These are phyloP conservation scores for Hypoxylon sp. DNA, from an alignment of 2,329 filamentous ascomycete genomes.

Conservation along the genomic window DNA sequence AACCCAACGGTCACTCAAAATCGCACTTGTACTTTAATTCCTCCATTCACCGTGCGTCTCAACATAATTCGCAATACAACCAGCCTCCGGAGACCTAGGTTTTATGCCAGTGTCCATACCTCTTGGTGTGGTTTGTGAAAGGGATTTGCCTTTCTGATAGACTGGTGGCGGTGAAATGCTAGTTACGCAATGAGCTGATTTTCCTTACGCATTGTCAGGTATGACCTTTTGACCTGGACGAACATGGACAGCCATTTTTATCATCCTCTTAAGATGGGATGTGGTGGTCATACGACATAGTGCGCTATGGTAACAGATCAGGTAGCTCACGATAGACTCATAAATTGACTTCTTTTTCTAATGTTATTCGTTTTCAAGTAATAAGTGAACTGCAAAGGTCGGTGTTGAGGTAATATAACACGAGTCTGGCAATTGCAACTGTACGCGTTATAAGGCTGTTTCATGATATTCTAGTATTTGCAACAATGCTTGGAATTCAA, in stretches of 20 bases:
- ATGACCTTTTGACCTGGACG: slow-evolving; percentile 25
- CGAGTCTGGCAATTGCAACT: no score
- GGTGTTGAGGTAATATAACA: no score
- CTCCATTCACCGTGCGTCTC: slow-evolving; percentile 55
- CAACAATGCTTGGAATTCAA: background rate
- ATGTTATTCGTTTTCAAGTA: background rate
- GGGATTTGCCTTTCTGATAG: slow-evolving; percentile 45
- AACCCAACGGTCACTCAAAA: slow-evolving; percentile 33
- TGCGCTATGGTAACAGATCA: slow-evolving; percentile 32
- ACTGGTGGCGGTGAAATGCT: slow-evolving; percentile 40
- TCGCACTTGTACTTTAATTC: slow-evolving; percentile 64
- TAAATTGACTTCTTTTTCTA: slow-evolving; percentile 45
- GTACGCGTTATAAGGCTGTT: no score
- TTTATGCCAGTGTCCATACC: slow-evolving; percentile 15
- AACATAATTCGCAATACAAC: slow-evolving; percentile 49
- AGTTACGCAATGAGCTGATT: slow-evolving; percentile 36
- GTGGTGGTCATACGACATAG: slow-evolving; percentile 35
- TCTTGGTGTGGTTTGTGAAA: slow-evolving; percentile 34
- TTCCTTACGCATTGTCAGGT: slow-evolving; percentile 30
- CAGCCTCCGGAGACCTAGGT: slow-evolving; percentile 11
- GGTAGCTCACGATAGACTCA: slow-evolving; percentile 53
- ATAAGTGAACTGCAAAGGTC: background rate
- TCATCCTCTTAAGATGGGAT: slow-evolving; percentile 24
- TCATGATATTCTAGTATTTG: background rate
- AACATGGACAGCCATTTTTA: slow-evolving; percentile 16